Evolutionary conservation across 1,139 yeast species (phyloP).

Genomic region (Suhomyces bokatorum): DNA sequence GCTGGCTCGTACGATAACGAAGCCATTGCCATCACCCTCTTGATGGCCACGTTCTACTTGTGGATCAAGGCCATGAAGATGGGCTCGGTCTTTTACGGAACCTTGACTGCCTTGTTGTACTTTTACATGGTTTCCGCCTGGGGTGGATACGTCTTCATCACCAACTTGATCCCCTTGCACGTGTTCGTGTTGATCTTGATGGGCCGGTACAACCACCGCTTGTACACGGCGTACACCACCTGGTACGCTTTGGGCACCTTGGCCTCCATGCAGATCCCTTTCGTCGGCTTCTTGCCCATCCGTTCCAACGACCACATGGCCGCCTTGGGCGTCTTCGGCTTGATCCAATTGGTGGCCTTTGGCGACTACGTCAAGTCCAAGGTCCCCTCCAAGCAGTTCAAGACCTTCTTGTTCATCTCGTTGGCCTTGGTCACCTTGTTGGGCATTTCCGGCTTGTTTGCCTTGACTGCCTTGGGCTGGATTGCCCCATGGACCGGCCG

Average conservation of each 20-base stretch:
- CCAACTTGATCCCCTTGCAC: slow-evolving; percentile 95
- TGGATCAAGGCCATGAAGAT: slow-evolving; percentile 94
- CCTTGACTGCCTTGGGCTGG: slow-evolving; percentile 84
- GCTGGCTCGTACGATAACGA: slow-evolving; percentile 99
- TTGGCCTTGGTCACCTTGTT: slow-evolving; percentile 54
- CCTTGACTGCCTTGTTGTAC: slow-evolving; percentile 83
- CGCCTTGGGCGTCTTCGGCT: slow-evolving; percentile 94
- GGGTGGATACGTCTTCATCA: slow-evolving; percentile 99
- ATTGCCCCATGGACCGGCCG: slow-evolving; percentile 99
- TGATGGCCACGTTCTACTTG: slow-evolving; percentile 92
- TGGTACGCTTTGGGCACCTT: slow-evolving; percentile 97
- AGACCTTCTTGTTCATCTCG: slow-evolving; percentile 64
- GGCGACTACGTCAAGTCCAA: slow-evolving; percentile 79
- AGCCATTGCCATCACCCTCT: slow-evolving; percentile 94
- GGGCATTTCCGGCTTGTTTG: slow-evolving; percentile 72
- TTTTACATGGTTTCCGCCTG: slow-evolving; percentile 99
- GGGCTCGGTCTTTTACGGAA: slow-evolving; percentile 85
- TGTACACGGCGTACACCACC: slow-evolving; percentile 90
- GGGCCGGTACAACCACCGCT: slow-evolving; percentile 87
- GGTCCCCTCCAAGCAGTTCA: slow-evolving; percentile 75
- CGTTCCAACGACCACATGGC: slow-evolving; percentile 99
- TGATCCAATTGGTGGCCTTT: slow-evolving; percentile 85
- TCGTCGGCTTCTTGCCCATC: slow-evolving; percentile 95
- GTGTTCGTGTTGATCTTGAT: slow-evolving; percentile 85
- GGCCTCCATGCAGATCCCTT: slow-evolving; percentile 99